Evolutionary conservation across 2,329 filamentous ascomycete genomes (phyloP).

Genomic region (Apiospora phragmitis): DNA sequence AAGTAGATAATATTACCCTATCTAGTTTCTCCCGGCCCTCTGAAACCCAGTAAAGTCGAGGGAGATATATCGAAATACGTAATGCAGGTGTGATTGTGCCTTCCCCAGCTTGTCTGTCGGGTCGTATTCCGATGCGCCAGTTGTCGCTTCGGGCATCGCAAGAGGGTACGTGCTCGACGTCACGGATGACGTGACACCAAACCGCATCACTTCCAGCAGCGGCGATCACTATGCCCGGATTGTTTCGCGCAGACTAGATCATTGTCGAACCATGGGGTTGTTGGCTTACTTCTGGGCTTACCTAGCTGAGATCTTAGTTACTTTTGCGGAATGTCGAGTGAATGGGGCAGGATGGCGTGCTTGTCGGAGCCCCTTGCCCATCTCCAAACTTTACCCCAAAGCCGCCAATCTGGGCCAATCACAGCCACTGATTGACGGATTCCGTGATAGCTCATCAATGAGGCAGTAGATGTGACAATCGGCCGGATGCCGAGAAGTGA

Average conservation of each 20-base stretch:
- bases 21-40: no score
- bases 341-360: conserved; percentile 4
- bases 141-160: not conserved
- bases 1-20: no score
- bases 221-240: not conserved
- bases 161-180: not conserved
- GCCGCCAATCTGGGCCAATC: not conserved
- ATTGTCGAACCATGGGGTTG: not conserved
- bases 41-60: not conserved
- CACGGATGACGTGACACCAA: not conserved
- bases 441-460: not conserved
- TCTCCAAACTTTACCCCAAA: conserved; percentile 6
- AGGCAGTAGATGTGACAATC: not conserved
- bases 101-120: not conserved
- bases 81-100: no score
- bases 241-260: not conserved
- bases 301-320: not conserved
- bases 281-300: not conserved
- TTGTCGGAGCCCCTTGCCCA: not conserved
- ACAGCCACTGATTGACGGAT: not conserved
- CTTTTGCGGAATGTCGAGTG: not conserved
- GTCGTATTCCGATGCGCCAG: not conserved
- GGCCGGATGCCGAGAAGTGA: not conserved
- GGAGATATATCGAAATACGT: not conserved
- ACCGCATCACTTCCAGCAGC: not conserved